These are phyloP conservation scores for Cyamopsis tetragonoloba DNA, from an alignment of 306 rosid genomes.

Conservation along the genomic window DNA sequence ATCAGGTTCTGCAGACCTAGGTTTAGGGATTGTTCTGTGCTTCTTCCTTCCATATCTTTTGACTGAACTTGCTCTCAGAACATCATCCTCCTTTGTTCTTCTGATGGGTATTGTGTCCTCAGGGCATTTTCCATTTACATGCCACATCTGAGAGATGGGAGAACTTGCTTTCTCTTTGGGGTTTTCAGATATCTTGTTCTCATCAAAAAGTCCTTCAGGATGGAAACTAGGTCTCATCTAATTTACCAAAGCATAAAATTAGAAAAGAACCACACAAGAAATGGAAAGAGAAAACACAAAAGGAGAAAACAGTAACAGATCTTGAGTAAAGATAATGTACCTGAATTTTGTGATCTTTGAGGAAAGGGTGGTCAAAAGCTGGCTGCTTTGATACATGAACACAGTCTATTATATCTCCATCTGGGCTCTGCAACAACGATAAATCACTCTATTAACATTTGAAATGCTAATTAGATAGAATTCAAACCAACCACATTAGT, in stretches of 20 bases:
- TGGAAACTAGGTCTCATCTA: constrained; percentile 82
- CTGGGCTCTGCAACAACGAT: constrained; percentile 75
- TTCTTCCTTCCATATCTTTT: constrained; percentile 89
- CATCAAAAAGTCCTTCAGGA: constrained; percentile 83
- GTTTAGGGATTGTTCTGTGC: constrained; percentile 68
- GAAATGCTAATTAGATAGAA: constrained; percentile 1
- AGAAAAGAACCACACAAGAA: not conserved
- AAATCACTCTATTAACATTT: constrained; percentile 18
- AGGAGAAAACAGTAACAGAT: not conserved
- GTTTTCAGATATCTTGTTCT: constrained; percentile 55
- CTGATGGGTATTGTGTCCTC: constrained; percentile 83
- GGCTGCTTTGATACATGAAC: constrained; percentile 82
- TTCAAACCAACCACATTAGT: not conserved
- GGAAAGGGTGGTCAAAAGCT: constrained; percentile 95
- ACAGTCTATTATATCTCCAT: constrained; percentile 92
- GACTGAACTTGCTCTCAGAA: constrained; percentile 84
- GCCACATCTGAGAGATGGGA: constrained; percentile 78
- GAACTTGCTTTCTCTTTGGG: constrained; percentile 34
- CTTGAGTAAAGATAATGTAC: constrained; percentile 32
- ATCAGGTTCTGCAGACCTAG: constrained; percentile 95
- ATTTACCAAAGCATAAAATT: constrained; percentile 16
- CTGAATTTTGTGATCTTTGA: constrained; percentile 97
- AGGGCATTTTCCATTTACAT: constrained; percentile 73
- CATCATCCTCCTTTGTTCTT: constrained; percentile 83
- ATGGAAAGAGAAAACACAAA: not conserved